phyloP scores from a whole-genome alignment of 805 yeast species.

The Teunomyces gatunensis region DNA sequence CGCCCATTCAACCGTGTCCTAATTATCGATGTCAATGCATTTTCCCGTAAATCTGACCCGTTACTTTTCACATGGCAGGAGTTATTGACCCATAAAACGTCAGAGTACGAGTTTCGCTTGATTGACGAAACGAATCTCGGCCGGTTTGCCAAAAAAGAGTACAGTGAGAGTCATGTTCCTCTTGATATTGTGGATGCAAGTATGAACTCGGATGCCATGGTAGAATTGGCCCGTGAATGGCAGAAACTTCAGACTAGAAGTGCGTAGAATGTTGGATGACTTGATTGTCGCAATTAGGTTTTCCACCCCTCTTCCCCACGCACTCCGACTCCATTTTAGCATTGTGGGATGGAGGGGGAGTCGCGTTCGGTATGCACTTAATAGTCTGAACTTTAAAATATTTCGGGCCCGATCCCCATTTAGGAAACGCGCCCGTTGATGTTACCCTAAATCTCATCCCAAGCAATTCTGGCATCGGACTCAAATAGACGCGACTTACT shows the following conservation, averaged over 20 bases:
- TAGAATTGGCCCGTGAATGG: constrained; percentile 67
- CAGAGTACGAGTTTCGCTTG: constrained; percentile 56
- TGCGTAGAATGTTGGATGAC: background rate
- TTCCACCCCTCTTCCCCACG: no score
- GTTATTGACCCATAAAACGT: constrained; percentile 36
- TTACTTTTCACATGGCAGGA: constrained; percentile 85
- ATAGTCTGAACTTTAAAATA: background rate
- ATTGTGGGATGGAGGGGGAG: no score
- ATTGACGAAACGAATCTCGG: constrained; percentile 69
- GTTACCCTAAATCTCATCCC: background rate
- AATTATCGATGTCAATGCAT: constrained; percentile 86
- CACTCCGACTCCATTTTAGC: no score
- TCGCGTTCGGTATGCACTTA: background rate
- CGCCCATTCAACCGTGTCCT: constrained; percentile 63
- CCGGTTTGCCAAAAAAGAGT: constrained; percentile 76
- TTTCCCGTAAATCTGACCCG: constrained; percentile 73
- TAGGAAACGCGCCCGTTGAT: background rate
- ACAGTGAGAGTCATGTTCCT: constrained; percentile 90
- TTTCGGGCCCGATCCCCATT: background rate
- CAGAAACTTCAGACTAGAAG: constrained; percentile 9
- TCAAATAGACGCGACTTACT: background rate
- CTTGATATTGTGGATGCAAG: constrained; percentile 86
- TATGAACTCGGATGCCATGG: constrained; percentile 63
- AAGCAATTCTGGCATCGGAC: background rate
- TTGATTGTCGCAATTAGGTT: background rate